Conservation (phyloP, 1,284 basidiomycete species). For the Stereum hirsutum region DNA sequence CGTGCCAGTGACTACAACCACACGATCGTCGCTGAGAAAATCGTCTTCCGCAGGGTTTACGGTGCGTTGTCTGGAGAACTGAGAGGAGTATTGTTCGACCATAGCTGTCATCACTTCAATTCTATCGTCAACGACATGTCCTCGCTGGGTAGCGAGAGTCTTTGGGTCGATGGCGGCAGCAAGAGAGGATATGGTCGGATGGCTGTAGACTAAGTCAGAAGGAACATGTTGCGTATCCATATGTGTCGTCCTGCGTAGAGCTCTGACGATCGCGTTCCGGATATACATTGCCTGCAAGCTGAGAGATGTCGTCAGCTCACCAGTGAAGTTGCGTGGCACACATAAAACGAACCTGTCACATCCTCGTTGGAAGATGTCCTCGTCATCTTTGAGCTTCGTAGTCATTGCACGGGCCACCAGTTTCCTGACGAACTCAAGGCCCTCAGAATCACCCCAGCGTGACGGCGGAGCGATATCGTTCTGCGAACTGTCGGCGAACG, state of each 20-base stretch:
- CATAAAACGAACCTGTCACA: slow-evolving; percentile 29
- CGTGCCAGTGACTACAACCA: slow-evolving; percentile 8
- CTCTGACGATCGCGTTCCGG: slow-evolving; percentile 20
- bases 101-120: neutral
- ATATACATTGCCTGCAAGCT: slow-evolving; percentile 26
- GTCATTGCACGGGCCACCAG: slow-evolving; percentile 19
- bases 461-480: slow-evolving; percentile 15
- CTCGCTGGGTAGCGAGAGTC: neutral
- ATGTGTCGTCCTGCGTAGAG: slow-evolving; percentile 12
- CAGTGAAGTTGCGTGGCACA: neutral
- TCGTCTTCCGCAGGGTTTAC: neutral
- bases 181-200: slow-evolving; percentile 14
- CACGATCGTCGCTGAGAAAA: neutral
- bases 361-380: slow-evolving; percentile 33
- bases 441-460: slow-evolving; percentile 17
- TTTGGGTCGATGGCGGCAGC: slow-evolving; percentile 7
- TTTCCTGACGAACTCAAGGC: slow-evolving; percentile 18
- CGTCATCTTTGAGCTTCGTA: slow-evolving; percentile 19
- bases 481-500: slow-evolving; percentile 16
- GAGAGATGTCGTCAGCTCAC: neutral
- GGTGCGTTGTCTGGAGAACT: neutral
- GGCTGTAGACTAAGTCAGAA: slow-evolving; percentile 13
- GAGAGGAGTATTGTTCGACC: slow-evolving; percentile 8
- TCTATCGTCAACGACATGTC: neutral
- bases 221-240: slow-evolving; percentile 5